A percentile compares a stretch with the other conserved stretches of the same genome.
phyloP scores from a whole-genome alignment of 2,329 filamentous ascomycete species.

The Ophiostoma perfectum region DNA sequence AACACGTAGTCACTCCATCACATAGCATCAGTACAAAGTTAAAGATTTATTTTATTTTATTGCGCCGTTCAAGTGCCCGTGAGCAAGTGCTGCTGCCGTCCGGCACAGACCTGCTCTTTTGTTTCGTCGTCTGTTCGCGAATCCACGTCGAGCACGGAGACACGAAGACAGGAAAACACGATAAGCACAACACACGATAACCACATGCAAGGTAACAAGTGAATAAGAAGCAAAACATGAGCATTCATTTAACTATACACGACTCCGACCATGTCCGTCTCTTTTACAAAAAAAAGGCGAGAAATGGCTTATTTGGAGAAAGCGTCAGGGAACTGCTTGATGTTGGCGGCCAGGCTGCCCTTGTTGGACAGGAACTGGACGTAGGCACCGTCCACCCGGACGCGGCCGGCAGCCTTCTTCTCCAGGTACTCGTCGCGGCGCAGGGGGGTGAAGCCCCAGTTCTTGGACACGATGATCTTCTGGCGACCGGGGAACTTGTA shows the following conservation, averaged over 20 bases:
- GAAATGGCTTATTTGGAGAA: slow-evolving; percentile 51
- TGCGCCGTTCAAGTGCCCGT: too few relatives aligned
- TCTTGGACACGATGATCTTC: slow-evolving; percentile 99
- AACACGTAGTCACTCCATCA: too few relatives aligned
- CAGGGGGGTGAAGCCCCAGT: slow-evolving; percentile 99
- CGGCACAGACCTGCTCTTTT: too few relatives aligned
- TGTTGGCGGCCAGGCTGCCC: slow-evolving; percentile 78
- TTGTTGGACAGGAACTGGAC: slow-evolving; percentile 98
- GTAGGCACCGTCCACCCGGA: slow-evolving; percentile 98
- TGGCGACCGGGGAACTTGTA: slow-evolving; percentile 99
- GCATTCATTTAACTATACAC: slow-evolving; percentile 16
- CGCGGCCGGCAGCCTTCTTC: slow-evolving; percentile 86
- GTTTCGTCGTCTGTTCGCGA: too few relatives aligned
- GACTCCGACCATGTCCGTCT: not conserved
- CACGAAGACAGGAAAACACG: too few relatives aligned
- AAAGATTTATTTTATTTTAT: too few relatives aligned
- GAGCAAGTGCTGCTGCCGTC: too few relatives aligned
- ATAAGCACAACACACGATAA: too few relatives aligned
- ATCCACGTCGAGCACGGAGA: too few relatives aligned
- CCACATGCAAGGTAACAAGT: not conserved
- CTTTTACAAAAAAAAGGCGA: not conserved
- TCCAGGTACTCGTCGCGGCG: slow-evolving; percentile 95
- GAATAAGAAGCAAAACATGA: slow-evolving; percentile 8
- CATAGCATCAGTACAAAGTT: too few relatives aligned
- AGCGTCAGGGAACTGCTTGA: slow-evolving; percentile 90